phyloP scores from a whole-genome alignment of 495 filamentous ascomycete species.

The Parachaetomium inaequale region DNA sequence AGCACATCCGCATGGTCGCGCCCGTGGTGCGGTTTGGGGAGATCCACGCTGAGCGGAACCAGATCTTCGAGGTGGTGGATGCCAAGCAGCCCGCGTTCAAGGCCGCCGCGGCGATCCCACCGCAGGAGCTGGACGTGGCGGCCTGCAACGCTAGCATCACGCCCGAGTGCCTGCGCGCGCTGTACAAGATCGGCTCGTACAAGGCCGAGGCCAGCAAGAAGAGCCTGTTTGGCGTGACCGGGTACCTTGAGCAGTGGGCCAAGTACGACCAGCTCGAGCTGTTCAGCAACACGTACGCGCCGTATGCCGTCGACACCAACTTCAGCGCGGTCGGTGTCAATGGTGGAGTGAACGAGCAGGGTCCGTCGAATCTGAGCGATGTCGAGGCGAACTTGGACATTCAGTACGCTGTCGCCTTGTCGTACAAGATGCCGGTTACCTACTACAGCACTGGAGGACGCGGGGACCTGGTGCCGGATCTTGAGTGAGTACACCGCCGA shows the following conservation, averaged over 20 bases:
- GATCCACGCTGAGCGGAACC: background rate
- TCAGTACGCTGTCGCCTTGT: slow-evolving; percentile 60
- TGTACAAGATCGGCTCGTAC: slow-evolving; percentile 57
- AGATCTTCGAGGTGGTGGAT: slow-evolving; percentile 4
- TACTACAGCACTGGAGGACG: slow-evolving; percentile 48
- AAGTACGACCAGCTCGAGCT: slow-evolving; percentile 22
- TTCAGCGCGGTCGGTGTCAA: slow-evolving; percentile 58
- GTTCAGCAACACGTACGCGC: slow-evolving; percentile 30
- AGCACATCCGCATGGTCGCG: slow-evolving; percentile 8
- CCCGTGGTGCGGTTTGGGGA: slow-evolving; percentile 5
- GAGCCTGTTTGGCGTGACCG: slow-evolving; percentile 51
- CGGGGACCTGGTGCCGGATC: slow-evolving; percentile 51
- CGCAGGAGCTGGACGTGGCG: background rate
- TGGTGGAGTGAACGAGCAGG: slow-evolving; percentile 53
- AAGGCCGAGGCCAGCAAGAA: slow-evolving; percentile 43
- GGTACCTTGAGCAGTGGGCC: slow-evolving; percentile 52
- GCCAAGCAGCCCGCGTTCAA: background rate
- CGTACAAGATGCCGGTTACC: slow-evolving; percentile 60
- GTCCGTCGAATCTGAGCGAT: slow-evolving; percentile 33
- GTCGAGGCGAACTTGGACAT: slow-evolving; percentile 73
- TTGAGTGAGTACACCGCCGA: slow-evolving; percentile 2
- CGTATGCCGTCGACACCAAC: slow-evolving; percentile 43
- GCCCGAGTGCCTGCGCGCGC: slow-evolving; percentile 55
- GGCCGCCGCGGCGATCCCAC: background rate
- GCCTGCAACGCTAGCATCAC: slow-evolving; percentile 53